Percentiles rank a stretch among this genome's conserved stretches.
phyloP scores from a whole-genome alignment of 805 yeast species.

The Blastobotrys muscicola region DNA sequence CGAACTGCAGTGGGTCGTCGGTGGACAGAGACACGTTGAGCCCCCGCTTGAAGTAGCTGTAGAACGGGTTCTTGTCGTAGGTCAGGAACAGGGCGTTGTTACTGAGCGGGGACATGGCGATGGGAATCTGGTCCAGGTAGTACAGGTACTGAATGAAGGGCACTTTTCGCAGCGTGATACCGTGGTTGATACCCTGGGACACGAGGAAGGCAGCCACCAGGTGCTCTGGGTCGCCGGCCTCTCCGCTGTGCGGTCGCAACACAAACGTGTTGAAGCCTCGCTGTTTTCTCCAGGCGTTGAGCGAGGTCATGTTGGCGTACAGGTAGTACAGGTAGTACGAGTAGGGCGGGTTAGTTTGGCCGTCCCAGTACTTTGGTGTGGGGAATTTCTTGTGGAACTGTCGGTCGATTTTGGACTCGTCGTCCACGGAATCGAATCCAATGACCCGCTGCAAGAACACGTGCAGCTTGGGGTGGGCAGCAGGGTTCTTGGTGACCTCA shows the following conservation, averaged over 20 bases:
- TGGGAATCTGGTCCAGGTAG: slow-evolving; percentile 89
- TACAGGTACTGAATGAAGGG: slow-evolving; percentile 92
- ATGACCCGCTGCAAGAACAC: slow-evolving; percentile 86
- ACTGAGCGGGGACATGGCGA: slow-evolving; percentile 97
- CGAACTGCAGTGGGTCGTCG: slow-evolving; percentile 95
- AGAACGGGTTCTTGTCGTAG: slow-evolving; percentile 95
- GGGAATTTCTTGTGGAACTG: slow-evolving; percentile 78
- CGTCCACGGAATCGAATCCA: slow-evolving; percentile 98
- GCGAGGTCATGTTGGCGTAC: slow-evolving; percentile 74
- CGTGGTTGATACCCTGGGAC: slow-evolving; percentile 91
- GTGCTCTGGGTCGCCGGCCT: slow-evolving; percentile 99
- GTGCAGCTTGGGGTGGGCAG: slow-evolving; percentile 81
- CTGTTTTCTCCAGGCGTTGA: slow-evolving; percentile 72
- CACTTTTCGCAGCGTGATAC: slow-evolving; percentile 82
- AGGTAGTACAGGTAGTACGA: slow-evolving; percentile 87
- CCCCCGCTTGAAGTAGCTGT: slow-evolving; percentile 83
- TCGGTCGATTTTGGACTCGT: slow-evolving; percentile 87
- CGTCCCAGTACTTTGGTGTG: slow-evolving; percentile 74
- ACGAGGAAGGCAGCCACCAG: slow-evolving; percentile 80
- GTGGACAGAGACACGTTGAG: slow-evolving; percentile 90
- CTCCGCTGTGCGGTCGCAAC: slow-evolving; percentile 97
- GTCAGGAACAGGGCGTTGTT: slow-evolving; percentile 93
- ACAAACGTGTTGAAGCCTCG: slow-evolving; percentile 82
- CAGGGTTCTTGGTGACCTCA: slow-evolving; percentile 81
- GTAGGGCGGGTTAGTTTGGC: slow-evolving; percentile 85